Base-by-base conservation (phyloP, 2,329 filamentous ascomycete genomes). In the Penicillium sp. region DNA sequence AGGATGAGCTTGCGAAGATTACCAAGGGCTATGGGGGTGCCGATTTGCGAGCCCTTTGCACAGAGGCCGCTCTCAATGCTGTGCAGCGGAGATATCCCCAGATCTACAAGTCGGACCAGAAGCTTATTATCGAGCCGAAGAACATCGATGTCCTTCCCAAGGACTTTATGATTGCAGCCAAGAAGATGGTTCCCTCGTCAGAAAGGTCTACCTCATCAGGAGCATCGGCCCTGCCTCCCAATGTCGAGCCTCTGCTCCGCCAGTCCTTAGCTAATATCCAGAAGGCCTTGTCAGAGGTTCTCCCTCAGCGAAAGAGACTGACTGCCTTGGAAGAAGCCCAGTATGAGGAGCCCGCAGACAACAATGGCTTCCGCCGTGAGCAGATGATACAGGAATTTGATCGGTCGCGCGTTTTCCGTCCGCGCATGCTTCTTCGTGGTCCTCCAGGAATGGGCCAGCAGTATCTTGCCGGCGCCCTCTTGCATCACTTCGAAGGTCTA, bases 11-110 rank as follows among this genome's bases (percentile, higher is more conserved):
- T 50, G 93, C 77, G 5, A 88, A 93, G 63, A 82, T 93, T 69
- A 97, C 93, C 3, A 97, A 97, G 75, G 96, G 96, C 14, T 98
- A 98, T 66, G 95, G 93, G 60, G 95, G 95, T 82, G 95, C 95
- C 27, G 95, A 99, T 76, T 79, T 99, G 61, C 87, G 95, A 60
- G 93, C 95, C 13, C 82, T 99, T 31, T 98, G 93, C 75, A 99
- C 95, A 0, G 95, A 99, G 79, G 93, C 95, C 35, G 91, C 95
- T 3, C 80, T 99, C 57, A 99, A 99, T 73, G 90, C 95, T 2
- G 95, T 99, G 24, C 95, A 99, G 75, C 85, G 95, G 66, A 93
- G 90, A 3, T 99, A 96, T 70, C 95, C 95, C 16, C 95, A 99
- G 69, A 97, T 99, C 60, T 99, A 99, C 78, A 85, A 86, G 24